Percentiles rank a stretch among this genome's conserved stretches.
Evolutionary conservation across 208 protist genomes (phyloP).

Genomic region (Spongospora subterranea): DNA sequence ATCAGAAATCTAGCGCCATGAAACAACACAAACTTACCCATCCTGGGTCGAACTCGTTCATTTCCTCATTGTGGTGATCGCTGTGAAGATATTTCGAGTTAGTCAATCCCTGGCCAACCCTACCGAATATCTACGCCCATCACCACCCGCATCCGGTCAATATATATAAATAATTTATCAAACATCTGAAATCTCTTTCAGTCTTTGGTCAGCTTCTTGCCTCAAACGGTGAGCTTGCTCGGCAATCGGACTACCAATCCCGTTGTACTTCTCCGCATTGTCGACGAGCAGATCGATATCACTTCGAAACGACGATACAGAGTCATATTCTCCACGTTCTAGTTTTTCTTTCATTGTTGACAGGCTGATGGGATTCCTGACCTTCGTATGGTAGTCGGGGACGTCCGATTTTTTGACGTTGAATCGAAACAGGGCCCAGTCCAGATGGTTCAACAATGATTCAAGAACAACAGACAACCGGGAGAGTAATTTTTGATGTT

Average conservation of each 20-base stretch:
- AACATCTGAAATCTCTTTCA: neutral
- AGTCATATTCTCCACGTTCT: slow-evolving; percentile 48
- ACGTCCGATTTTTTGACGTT: slow-evolving; percentile 41
- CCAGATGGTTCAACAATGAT: neutral
- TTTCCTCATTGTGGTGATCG: neutral
- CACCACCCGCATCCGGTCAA: neutral
- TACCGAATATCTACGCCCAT: neutral
- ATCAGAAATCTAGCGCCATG: too few species aligned
- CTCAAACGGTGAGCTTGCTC: neutral
- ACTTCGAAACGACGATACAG: neutral
- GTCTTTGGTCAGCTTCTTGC: neutral
- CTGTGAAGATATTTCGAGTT: neutral
- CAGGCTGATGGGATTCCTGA: slow-evolving; percentile 5
- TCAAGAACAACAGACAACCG: neutral
- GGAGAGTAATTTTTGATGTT: neutral
- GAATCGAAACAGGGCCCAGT: slow-evolving; percentile 22
- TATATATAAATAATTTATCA: neutral
- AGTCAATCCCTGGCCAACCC: neutral
- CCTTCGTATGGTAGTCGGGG: slow-evolving; percentile 32
- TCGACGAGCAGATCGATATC: slow-evolving; percentile 18
- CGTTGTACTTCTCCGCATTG: slow-evolving; percentile 19
- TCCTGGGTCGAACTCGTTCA: neutral
- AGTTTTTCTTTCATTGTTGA: slow-evolving; percentile 16
- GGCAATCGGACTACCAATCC: neutral
- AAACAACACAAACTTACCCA: too few species aligned